Conservation (phyloP, 2,329 filamentous ascomycete species). For the Phialophora macrospora region DNA sequence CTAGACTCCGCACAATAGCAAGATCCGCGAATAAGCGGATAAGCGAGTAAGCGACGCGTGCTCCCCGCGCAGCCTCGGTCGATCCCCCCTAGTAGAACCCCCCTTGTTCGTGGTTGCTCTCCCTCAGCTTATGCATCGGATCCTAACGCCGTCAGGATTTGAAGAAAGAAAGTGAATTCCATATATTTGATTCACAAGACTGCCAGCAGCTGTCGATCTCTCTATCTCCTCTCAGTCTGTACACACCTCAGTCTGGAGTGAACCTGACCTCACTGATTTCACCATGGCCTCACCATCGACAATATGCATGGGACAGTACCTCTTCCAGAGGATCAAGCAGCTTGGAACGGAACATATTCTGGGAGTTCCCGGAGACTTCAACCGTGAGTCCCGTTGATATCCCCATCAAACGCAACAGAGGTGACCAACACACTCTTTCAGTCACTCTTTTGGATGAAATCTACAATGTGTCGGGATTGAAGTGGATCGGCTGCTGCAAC, state of each 20-base stretch:
- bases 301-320: conserved; percentile 49
- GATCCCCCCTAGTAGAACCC: neutral
- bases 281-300: conserved; percentile 27
- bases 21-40: neutral
- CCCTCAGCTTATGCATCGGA: neutral
- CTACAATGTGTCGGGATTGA: conserved; percentile 56
- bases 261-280: neutral
- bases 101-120: neutral
- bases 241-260: neutral
- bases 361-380: conserved; percentile 56
- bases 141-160: neutral
- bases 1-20: neutral
- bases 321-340: conserved; percentile 55
- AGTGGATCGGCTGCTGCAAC: conserved; percentile 61
- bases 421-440: conserved; percentile 4
- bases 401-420: neutral
- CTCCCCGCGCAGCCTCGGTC: neutral
- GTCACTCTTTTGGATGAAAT: conserved; percentile 56
- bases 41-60: neutral
- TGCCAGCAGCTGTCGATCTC: neutral
- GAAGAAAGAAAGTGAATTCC: neutral
- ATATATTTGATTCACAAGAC: neutral
- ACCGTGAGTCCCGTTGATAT: conserved; percentile 22
- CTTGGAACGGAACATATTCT: conserved; percentile 56
- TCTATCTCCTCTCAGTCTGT: neutral